These are phyloP conservation scores for Whalleya microplaca DNA, from an alignment of 2,329 filamentous ascomycete species.

Conservation along the genomic window DNA sequence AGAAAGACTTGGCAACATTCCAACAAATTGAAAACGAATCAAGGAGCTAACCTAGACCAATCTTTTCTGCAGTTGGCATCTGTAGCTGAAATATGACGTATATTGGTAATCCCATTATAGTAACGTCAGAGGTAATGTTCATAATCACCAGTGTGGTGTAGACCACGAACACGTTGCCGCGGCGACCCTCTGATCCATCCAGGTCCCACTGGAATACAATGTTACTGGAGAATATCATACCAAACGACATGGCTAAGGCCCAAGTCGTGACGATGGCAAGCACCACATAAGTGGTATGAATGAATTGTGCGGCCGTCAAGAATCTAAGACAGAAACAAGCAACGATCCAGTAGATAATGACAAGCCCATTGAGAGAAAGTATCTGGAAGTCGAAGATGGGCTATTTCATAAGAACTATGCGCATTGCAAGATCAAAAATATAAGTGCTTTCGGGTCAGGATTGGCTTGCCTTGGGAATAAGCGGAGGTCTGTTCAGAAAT, in stretches of 20 bases:
- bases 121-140: not conserved
- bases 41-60: not conserved
- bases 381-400: too few relatives aligned
- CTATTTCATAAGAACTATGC: too few relatives aligned
- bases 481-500: too few relatives aligned
- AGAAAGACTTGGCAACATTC: not conserved
- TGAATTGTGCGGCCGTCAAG: not conserved
- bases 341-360: not conserved
- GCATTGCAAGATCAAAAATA: too few relatives aligned
- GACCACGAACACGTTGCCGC: not conserved
- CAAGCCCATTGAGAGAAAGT: too few relatives aligned
- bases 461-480: too few relatives aligned
- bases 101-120: too few relatives aligned
- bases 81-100: not conserved
- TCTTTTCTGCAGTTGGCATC: not conserved
- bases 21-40: not conserved
- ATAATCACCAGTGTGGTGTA: not conserved
- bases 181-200: too few relatives aligned
- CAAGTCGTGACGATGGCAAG: not conserved
- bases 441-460: too few relatives aligned
- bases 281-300: not conserved
- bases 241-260: not conserved
- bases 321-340: not conserved
- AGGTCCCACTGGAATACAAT: not conserved
- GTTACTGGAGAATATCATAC: not conserved